Base-by-base conservation (phyloP, 2,329 filamentous ascomycete genomes). In the Sclerotinia sclerotiorum region DNA sequence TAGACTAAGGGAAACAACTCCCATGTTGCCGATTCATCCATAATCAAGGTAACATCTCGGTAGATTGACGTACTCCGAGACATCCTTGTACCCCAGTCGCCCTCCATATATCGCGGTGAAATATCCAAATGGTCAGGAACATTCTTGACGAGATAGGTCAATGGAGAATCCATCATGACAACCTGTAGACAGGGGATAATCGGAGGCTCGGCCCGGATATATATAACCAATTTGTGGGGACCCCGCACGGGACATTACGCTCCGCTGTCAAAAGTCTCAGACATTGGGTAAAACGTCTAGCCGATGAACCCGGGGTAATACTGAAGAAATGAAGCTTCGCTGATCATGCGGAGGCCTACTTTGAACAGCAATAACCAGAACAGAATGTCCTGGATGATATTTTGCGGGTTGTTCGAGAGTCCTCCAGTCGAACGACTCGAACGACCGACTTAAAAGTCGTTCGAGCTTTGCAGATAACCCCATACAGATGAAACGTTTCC, bases 131-230 rank as follows among this genome's bases (percentile, higher is more conserved):
- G 19, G n/a, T 48, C 13, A 10, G 44, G 27, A 24, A 32, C 44
- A 15, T 2, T 6, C 11, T 48, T 32, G 27, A 24, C 6, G 21
- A 35, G 27, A 49, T 15, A 48, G 19, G 58, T 13, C 44, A 17
- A 49, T 11, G 27, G 27, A 48, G 42, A 24, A 48, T 61, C 48
- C 24, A 29, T 29, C 24, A 4, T 60, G 17, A 5, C 5, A 60
- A 32, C 7, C 3, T 21, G 6, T n/a, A 5, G 6, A 4, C 42
- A 49, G 27, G 44, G 58, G 58, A 24, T 61, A 61, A 49, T 61
- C 58, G 58, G 58, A 61, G 58, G 58, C 58, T 61, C 58, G 58
- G 58, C 44, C 58, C 58, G 58, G 21, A 46, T 61, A 48, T 35
- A 35, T 32, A 61, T 48, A 35, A n/a, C 15, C 3, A 17, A n/a